These are phyloP conservation scores for Arthrobotrys pseudoclavata DNA, from an alignment of 2,329 filamentous ascomycete genomes.

Conservation along the genomic window DNA sequence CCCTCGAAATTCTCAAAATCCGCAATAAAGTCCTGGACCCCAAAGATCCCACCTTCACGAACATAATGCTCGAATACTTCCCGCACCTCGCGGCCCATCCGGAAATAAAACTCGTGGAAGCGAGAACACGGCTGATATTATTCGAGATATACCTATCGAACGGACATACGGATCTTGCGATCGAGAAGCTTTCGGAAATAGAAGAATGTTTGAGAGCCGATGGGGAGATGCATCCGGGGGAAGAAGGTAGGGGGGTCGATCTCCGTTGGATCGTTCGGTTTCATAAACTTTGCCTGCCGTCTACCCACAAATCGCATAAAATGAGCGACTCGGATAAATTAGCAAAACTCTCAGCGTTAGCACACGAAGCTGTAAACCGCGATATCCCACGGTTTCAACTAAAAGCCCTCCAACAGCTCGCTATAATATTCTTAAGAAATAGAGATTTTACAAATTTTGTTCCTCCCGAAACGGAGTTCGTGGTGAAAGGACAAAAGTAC, in stretches of 20 bases:
- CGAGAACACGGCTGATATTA: conserved; percentile 39
- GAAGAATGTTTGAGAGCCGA: conserved; percentile 48
- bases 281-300: conserved; percentile 44
- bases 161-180: conserved; percentile 29
- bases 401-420: conserved; percentile 42
- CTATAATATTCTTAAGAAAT: conserved; percentile 44
- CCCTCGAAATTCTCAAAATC: conserved; percentile 49
- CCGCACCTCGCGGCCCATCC: conserved; percentile 52
- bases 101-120: conserved; percentile 55
- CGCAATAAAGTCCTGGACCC: conserved; percentile 55
- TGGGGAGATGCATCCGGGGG: conserved; percentile 46
- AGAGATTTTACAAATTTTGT: conserved; percentile 39
- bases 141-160: conserved; percentile 49
- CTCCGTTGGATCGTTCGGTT: conserved; percentile 55
- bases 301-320: conserved; percentile 8
- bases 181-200: conserved; percentile 46
- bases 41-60: conserved; percentile 55
- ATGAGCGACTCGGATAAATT: conserved; percentile 50
- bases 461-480: conserved; percentile 54
- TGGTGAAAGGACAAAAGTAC: conserved; percentile 56
- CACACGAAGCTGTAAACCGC: conserved; percentile 55
- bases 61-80: conserved; percentile 59
- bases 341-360: conserved; percentile 51
- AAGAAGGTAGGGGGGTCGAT: conserved; percentile 52
- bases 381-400: conserved; percentile 53